Base-by-base conservation (phyloP, 2,329 filamentous ascomycete species). In the Alternaria ventricosa region DNA sequence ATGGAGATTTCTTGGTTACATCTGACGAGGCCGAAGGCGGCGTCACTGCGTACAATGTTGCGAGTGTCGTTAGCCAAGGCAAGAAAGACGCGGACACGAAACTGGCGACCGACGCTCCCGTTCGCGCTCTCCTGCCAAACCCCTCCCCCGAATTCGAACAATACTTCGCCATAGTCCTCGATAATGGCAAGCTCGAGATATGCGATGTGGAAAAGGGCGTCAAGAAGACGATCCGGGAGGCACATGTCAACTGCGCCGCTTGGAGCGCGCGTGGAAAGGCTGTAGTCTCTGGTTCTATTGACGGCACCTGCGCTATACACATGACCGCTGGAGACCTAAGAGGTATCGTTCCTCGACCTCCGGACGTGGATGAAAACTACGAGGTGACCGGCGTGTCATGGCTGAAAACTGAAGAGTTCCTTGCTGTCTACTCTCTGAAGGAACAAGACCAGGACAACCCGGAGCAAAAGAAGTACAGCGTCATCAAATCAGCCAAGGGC, bases 191-290 rank as follows among this genome's bases (percentile, higher is more conserved):
- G 71, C 85, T 99, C 18, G 83, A 94, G 76, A 89, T 99, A 79
- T 92, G 92, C 8, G 92, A 97, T 78, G 80, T 99, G 72, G 72
- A 84, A 20, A 88, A 88, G 67, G 92, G 92, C 1, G 65, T 65
- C 33, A 70, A 60, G 4, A 66, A 64, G 13, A 86, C 83, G 73
- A 82, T 90, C 1, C 83, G 97, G 67, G 92, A 90, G 73, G 84
- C 87, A 27, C 90, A 91, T 51, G 94, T 97, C 27, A 94, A 90
- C 76, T 96, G 92, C 73, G 87, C 93, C 6, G 90, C 92, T 60
- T 99, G 96, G 96, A 99, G 96, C 79, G 91, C 89, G 64, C 93
- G 90, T 77, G 96, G 96, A 50, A 99, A 97, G 78, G 95, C 98
- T 77, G 84, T 99, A 46, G 90, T 97, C 47, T 94, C 93, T 69